Evolutionary conservation across 129 eudicot genomes (phyloP).

Genomic region (Tagetes patula): DNA sequence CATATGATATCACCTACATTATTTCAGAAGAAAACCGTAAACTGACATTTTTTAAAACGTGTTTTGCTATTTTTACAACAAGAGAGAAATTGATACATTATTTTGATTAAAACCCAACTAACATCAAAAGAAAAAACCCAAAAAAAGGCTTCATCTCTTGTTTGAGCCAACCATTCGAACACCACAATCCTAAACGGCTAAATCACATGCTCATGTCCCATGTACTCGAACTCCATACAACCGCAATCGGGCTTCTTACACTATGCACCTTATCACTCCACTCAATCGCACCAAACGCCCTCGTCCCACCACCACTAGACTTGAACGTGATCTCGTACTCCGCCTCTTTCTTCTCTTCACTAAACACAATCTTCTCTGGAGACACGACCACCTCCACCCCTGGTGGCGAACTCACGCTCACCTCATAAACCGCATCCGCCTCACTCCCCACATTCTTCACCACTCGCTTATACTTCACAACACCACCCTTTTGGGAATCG

Average conservation of each 20-base stretch:
- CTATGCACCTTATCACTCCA: slow-evolving; percentile 81
- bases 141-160: slow-evolving; percentile 1
- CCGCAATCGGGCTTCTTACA: slow-evolving; percentile 92
- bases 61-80: slow-evolving; percentile 30
- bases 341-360: slow-evolving; percentile 38
- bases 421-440: slow-evolving; percentile 60
- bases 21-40: background rate
- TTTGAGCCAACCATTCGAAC: slow-evolving; percentile 7
- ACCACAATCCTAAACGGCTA: background rate
- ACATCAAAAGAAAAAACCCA: background rate
- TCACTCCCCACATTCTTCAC: slow-evolving; percentile 72
- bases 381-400: slow-evolving; percentile 69
- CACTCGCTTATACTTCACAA: slow-evolving; percentile 66
- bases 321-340: slow-evolving; percentile 67
- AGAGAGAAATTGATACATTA: slow-evolving; percentile 27
- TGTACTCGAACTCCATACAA: slow-evolving; percentile 39
- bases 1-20: too few relatives aligned
- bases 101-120: background rate
- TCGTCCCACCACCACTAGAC: slow-evolving; percentile 25
- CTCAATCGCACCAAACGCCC: slow-evolving; percentile 73
- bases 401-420: slow-evolving; percentile 61
- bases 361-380: slow-evolving; percentile 65
- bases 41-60: slow-evolving; percentile 7
- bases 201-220: slow-evolving; percentile 35
- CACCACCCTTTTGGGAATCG: slow-evolving; percentile 23